A percentile compares a stretch with the other conserved stretches of the same genome.
Evolutionary conservation across 768 basidiomycete species (phyloP).

Genomic region (Termitomyces sp.): DNA sequence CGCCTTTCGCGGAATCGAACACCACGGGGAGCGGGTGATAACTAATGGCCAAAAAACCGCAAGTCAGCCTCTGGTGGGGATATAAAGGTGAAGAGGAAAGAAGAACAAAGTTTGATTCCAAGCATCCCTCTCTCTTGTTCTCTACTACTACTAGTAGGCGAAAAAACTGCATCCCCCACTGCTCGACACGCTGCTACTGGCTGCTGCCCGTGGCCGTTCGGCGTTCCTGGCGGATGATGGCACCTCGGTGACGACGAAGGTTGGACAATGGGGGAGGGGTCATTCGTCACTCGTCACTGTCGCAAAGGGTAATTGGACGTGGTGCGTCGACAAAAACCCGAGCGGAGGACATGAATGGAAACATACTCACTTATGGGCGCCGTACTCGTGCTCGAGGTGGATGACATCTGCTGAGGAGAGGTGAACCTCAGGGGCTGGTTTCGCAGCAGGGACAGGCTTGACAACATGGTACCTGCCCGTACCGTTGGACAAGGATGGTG

Average conservation of each 20-base stretch:
- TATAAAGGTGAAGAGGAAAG: conserved; percentile 18
- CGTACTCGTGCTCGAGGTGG: conserved; percentile 72
- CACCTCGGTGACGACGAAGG: conserved; percentile 13
- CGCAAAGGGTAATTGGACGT: conserved; percentile 21
- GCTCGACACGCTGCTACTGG: conserved; percentile 9
- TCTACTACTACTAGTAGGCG: conserved; percentile 1
- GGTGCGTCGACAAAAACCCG: conserved; percentile 23
- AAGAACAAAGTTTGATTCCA: conserved; percentile 14
- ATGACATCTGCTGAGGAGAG: conserved; percentile 69
- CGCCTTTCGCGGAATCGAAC: conserved; percentile 86
- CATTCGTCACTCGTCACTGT: conserved; percentile 16
- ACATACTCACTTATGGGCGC: conserved; percentile 84
- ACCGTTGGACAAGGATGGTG: conserved; percentile 17
- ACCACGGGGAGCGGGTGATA: conserved; percentile 96
- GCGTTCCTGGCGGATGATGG: background rate
- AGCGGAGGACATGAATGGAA: conserved; percentile 4
- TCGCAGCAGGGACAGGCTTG: conserved; percentile 6
- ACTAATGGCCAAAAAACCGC: conserved; percentile 55
- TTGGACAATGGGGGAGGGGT: conserved; percentile 12
- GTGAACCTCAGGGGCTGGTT: conserved; percentile 16
- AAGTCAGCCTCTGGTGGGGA: conserved; percentile 26
- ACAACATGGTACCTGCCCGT: conserved; percentile 14
- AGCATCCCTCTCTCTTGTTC: background rate
- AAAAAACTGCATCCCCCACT: background rate
- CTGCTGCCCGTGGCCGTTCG: conserved; percentile 5